Percentiles rank a stretch among this genome's conserved stretches.
Conservation (phyloP, 2,329 filamentous ascomycete genomes). For the Parastagonospora avenae region DNA sequence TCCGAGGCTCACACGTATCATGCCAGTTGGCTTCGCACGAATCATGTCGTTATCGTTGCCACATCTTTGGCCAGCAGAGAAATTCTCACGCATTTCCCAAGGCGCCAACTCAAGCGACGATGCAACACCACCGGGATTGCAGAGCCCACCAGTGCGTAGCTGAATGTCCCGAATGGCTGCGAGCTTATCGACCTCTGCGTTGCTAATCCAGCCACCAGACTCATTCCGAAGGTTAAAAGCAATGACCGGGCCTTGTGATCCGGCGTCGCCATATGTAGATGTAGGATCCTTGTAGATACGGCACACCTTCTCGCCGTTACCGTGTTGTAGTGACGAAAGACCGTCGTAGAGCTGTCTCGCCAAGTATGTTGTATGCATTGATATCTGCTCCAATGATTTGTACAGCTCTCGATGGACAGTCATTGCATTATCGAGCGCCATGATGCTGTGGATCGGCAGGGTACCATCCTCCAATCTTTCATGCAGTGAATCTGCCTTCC, state of each 20-base stretch:
- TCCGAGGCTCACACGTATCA: slow-evolving; percentile 83
- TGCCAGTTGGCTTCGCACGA: slow-evolving; percentile 82
- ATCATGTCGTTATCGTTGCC: slow-evolving; percentile 82
- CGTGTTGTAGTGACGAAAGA: slow-evolving; percentile 67
- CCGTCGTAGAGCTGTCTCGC: slow-evolving; percentile 63
- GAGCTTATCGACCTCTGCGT: slow-evolving; percentile 85
- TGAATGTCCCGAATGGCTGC: slow-evolving; percentile 80
- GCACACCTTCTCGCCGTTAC: slow-evolving; percentile 70
- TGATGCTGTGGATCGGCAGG: slow-evolving; percentile 85
- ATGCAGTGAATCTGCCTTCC: slow-evolving; percentile 74
- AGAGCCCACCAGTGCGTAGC: slow-evolving; percentile 84
- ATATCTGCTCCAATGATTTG: slow-evolving; percentile 70
- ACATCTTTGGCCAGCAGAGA: slow-evolving; percentile 82
- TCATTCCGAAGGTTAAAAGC: slow-evolving; percentile 81
- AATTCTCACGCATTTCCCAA: slow-evolving; percentile 84
- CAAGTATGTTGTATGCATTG: slow-evolving; percentile 72
- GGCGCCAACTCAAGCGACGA: slow-evolving; percentile 72
- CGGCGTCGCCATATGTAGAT: slow-evolving; percentile 51
- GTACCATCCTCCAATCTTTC: slow-evolving; percentile 90
- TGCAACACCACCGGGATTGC: slow-evolving; percentile 88
- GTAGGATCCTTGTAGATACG: slow-evolving; percentile 62
- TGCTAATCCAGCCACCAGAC: slow-evolving; percentile 74
- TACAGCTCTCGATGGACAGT: slow-evolving; percentile 72
- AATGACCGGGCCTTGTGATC: slow-evolving; percentile 72
- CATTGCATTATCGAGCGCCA: slow-evolving; percentile 79